A percentile compares a stretch with the other conserved stretches of the same genome.
phyloP scores from a whole-genome alignment of 1,284 basidiomycete species.

The Coniferiporia weirii region DNA sequence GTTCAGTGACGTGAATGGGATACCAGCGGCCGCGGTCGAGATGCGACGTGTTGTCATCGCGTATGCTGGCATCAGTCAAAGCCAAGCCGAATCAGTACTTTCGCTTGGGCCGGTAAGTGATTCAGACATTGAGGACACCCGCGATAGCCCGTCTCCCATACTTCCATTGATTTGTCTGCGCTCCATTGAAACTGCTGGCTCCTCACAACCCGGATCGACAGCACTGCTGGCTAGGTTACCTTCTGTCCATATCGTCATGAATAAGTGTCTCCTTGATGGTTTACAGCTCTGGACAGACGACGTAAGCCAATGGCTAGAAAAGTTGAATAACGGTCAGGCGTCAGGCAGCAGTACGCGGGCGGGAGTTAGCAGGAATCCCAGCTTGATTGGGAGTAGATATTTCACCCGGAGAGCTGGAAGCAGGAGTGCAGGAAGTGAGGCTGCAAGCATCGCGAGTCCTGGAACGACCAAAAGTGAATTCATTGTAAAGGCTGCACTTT shows the following conservation, averaged over 20 bases:
- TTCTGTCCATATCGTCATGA: slow-evolving; percentile 55
- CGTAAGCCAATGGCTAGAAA: slow-evolving; percentile 60
- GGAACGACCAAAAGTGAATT: slow-evolving; percentile 34
- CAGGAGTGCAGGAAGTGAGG: slow-evolving; percentile 34
- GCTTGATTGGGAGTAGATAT: slow-evolving; percentile 79
- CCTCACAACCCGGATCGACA: background rate
- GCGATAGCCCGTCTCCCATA: background rate
- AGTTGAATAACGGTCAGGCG: slow-evolving; percentile 27
- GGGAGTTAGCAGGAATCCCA: slow-evolving; percentile 51
- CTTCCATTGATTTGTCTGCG: slow-evolving; percentile 11
- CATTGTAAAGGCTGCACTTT: slow-evolving; percentile 47
- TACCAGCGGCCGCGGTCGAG: background rate
- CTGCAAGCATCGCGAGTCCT: slow-evolving; percentile 24
- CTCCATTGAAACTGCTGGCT: background rate
- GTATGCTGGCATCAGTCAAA: slow-evolving; percentile 9
- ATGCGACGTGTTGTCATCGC: slow-evolving; percentile 13
- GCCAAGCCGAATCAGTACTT: slow-evolving; percentile 21
- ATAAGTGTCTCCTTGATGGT: slow-evolving; percentile 63
- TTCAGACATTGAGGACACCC: background rate
- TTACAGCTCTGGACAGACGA: slow-evolving; percentile 87
- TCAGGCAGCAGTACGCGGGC: slow-evolving; percentile 26
- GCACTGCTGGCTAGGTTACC: slow-evolving; percentile 50
- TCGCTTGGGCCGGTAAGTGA: slow-evolving; percentile 18
- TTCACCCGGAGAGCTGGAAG: slow-evolving; percentile 57
- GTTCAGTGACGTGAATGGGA: background rate